These are phyloP conservation scores for Pleurostoma richardsiae DNA, from an alignment of 2,329 filamentous ascomycete species.

Conservation along the genomic window DNA sequence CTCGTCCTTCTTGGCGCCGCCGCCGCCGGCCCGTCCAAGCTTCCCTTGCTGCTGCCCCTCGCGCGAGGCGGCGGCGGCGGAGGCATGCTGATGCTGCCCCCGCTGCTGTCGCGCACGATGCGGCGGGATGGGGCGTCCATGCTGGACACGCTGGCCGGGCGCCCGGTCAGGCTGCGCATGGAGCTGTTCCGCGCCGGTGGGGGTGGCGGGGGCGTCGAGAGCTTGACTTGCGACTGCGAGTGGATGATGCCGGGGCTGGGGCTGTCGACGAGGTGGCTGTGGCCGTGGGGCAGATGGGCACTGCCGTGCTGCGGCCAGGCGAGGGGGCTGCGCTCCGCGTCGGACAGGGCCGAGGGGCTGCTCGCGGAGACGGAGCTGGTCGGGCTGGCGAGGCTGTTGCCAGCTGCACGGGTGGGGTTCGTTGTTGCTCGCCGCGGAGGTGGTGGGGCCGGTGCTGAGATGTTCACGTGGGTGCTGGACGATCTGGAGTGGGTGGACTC, in stretches of 20 bases:
- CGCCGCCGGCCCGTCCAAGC: constrained; percentile 25
- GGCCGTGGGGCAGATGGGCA: constrained; percentile 1
- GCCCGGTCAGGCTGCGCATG: constrained; percentile 20
- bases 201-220: constrained; percentile 24
- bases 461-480: constrained; percentile 36
- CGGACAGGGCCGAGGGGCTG: constrained; percentile 2
- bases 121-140: constrained; percentile 28
- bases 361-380: not conserved
- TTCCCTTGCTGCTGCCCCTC: constrained; percentile 40
- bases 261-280: constrained; percentile 6
- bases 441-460: constrained; percentile 44
- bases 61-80: constrained; percentile 44
- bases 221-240: constrained; percentile 12
- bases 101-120: constrained; percentile 21
- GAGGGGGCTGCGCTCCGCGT: constrained; percentile 6
- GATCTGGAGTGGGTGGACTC: constrained; percentile 44
- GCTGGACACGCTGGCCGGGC: constrained; percentile 36
- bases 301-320: constrained; percentile 8
- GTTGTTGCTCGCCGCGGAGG: constrained; percentile 46
- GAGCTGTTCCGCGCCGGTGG: constrained; percentile 25
- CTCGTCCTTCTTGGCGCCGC: constrained; percentile 20
- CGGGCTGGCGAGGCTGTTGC: constrained; percentile 2
- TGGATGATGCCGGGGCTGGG: not conserved
- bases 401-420: not conserved
- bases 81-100: constrained; percentile 25